These are phyloP conservation scores for Plectosphaerella plurivora DNA, from an alignment of 2,329 filamentous ascomycete genomes.

Conservation along the genomic window DNA sequence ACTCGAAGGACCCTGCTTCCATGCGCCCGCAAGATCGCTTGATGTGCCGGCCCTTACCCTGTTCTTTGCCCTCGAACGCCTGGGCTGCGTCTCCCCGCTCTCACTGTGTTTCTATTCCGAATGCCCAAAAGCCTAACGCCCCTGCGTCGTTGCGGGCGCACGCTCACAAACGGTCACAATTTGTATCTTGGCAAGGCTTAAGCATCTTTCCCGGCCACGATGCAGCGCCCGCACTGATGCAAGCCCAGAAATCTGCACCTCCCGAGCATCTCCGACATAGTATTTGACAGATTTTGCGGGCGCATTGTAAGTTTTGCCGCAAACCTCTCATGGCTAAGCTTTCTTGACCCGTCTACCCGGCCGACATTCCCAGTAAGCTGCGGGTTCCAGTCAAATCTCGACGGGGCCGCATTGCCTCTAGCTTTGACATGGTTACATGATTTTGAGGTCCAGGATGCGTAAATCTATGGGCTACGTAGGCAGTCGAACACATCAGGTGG, in stretches of 20 bases:
- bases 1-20: slow-evolving; percentile 5
- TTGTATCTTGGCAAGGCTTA: slow-evolving; percentile 2
- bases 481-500: no score
- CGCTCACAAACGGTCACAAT: background rate
- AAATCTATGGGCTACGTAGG: no score
- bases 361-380: no score
- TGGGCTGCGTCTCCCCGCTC: no score
- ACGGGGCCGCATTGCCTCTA: no score
- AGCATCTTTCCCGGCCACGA: background rate
- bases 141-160: slow-evolving; percentile 11
- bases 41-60: background rate
- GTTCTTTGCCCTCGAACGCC: background rate
- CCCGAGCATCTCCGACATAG: background rate
- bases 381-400: background rate
- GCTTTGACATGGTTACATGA: no score
- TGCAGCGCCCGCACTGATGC: background rate
- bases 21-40: slow-evolving; percentile 1
- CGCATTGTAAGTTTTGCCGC: no score
- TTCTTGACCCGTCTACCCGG: no score
- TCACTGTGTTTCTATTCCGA: slow-evolving; percentile 1
- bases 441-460: no score
- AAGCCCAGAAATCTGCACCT: background rate
- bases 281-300: no score
- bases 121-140: background rate
- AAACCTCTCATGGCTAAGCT: no score